phyloP scores from a whole-genome alignment of 108 stramenopile genomes.

The Skeletonema menzelii region DNA sequence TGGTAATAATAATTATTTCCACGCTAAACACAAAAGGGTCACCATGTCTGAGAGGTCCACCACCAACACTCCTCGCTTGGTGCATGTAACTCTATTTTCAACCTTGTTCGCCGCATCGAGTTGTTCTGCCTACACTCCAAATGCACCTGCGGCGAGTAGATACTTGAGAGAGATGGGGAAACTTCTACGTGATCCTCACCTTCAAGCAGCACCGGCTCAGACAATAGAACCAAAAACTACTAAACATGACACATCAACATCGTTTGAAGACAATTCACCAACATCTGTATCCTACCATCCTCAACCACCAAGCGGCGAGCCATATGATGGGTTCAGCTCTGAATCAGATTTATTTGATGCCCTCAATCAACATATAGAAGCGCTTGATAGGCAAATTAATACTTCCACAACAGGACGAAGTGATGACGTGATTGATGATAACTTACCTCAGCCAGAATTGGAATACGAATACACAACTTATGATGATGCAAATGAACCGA shows the following conservation, averaged over 20 bases:
- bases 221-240: background rate
- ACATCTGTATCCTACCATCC: background rate
- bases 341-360: slow-evolving; percentile 14
- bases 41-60: background rate
- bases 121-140: slow-evolving; percentile 1
- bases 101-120: background rate
- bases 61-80: background rate
- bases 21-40: background rate
- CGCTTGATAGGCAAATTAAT: slow-evolving; percentile 18
- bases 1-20: background rate
- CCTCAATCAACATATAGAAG: slow-evolving; percentile 16
- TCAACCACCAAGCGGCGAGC: background rate
- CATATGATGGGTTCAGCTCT: background rate
- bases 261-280: background rate
- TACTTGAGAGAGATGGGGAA: slow-evolving; percentile 29
- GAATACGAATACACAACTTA: background rate
- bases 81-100: background rate
- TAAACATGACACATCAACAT: background rate
- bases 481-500: background rate
- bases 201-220: slow-evolving; percentile 5
- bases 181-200: slow-evolving; percentile 27
- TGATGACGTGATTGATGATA: background rate
- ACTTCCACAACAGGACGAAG: background rate
- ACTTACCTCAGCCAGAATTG: background rate
- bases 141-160: slow-evolving; percentile 5